A percentile compares a stretch with the other conserved stretches of the same genome.
Conservation (phyloP, 1,139 yeast genomes). For the Zygosaccharomyces pseudobailii region DNA sequence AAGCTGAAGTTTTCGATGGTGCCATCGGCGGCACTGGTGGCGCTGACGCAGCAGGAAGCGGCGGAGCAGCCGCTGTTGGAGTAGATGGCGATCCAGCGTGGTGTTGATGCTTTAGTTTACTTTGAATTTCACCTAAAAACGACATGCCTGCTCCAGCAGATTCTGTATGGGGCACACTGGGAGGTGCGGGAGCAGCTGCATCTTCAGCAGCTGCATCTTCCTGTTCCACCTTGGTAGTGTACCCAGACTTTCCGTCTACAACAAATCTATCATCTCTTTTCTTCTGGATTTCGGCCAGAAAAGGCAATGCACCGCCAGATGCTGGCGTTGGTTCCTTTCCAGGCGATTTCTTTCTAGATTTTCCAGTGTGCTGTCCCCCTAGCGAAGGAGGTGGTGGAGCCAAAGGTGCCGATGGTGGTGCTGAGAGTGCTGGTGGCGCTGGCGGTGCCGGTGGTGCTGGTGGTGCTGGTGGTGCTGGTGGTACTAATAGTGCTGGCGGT, state of each 20-base stretch:
- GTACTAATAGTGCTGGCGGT: constrained; percentile 18
- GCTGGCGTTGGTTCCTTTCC: constrained; percentile 11
- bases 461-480: constrained; percentile 24
- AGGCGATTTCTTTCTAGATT: constrained; percentile 3
- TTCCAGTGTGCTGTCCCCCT: constrained; percentile 9
- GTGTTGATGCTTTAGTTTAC: constrained; percentile 22
- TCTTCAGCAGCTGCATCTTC: constrained; percentile 14
- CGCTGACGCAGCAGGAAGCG: constrained; percentile 12
- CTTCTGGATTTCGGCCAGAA: constrained; percentile 52
- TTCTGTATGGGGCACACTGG: constrained; percentile 15
- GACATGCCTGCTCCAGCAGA: constrained; percentile 21
- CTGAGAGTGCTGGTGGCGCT: constrained; percentile 17
- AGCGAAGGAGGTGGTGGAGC: constrained; percentile 22
- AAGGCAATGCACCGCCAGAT: constrained; percentile 37
- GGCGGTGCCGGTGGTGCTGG: constrained; percentile 24
- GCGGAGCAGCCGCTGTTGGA: constrained; percentile 17
- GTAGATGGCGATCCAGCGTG: constrained; percentile 14
- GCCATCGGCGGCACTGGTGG: constrained; percentile 14
- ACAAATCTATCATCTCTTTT: constrained; percentile 51
- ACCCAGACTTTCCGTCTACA: constrained; percentile 34
- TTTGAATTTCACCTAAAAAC: constrained; percentile 28
- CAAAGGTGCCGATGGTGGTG: constrained; percentile 20
- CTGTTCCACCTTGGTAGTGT: constrained; percentile 34
- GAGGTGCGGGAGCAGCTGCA: constrained; percentile 12
- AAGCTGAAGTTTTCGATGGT: constrained; percentile 15